phyloP scores from a whole-genome alignment of 441 rosid species.

The Dalechampia spathulata region DNA sequence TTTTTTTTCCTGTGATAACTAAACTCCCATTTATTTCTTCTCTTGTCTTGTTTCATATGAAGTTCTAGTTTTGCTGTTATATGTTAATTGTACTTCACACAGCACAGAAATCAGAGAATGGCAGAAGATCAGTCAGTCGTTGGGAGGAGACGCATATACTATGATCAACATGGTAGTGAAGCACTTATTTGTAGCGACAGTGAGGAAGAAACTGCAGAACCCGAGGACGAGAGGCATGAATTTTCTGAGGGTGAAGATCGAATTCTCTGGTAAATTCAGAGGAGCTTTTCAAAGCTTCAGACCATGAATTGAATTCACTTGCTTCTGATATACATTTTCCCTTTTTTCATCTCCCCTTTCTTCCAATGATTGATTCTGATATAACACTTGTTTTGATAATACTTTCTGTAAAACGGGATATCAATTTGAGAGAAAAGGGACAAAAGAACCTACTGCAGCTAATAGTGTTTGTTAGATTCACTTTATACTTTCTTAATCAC shows the following conservation, averaged over 20 bases:
- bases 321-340: background rate
- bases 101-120: slow-evolving; percentile 84
- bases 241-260: slow-evolving; percentile 63
- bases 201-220: slow-evolving; percentile 62
- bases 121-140: slow-evolving; percentile 76
- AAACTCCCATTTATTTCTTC: slow-evolving; percentile 1
- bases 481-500: background rate
- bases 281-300: too few species aligned
- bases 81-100: slow-evolving; percentile 30
- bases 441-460: background rate
- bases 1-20: background rate
- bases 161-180: slow-evolving; percentile 80
- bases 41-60: slow-evolving; percentile 9
- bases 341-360: background rate
- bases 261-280: slow-evolving; percentile 66
- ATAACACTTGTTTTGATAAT: background rate
- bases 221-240: slow-evolving; percentile 49
- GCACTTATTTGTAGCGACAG: slow-evolving; percentile 72
- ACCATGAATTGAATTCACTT: background rate
- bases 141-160: slow-evolving; percentile 78
- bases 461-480: background rate
- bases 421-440: background rate
- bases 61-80: slow-evolving; percentile 21
- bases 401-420: background rate
- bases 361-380: background rate